Percentiles rank a stretch among this genome's conserved stretches.
phyloP scores from a whole-genome alignment of 129 eudicot genomes.

The Ambrosia trifida region DNA sequence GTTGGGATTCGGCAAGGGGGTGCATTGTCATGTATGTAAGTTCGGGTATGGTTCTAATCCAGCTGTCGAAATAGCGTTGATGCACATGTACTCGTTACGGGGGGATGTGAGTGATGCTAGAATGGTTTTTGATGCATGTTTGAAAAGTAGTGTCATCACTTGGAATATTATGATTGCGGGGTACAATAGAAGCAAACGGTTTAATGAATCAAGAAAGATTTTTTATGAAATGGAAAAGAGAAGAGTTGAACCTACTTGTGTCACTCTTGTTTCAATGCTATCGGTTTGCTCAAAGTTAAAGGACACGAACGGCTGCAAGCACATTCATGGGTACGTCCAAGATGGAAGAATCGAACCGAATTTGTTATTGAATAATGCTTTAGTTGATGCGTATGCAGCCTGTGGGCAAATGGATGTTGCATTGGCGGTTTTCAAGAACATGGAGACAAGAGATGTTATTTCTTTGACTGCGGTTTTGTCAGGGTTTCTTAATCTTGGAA shows the following conservation, averaged over 20 bases:
- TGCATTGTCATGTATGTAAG: constrained; percentile 53
- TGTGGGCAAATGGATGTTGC: constrained; percentile 47
- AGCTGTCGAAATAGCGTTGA: constrained; percentile 40
- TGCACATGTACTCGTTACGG: constrained; percentile 40
- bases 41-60: constrained; percentile 36
- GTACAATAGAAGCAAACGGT: constrained; percentile 41
- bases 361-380: constrained; percentile 44
- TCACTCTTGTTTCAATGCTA: constrained; percentile 50
- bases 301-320: constrained; percentile 32
- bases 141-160: constrained; percentile 31
- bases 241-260: constrained; percentile 37
- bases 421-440: constrained; percentile 32
- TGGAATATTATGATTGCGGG: constrained; percentile 59
- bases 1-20: constrained; percentile 26
- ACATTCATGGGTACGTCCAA: constrained; percentile 32
- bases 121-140: constrained; percentile 40
- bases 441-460: constrained; percentile 44
- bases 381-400: constrained; percentile 42
- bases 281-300: constrained; percentile 50
- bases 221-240: constrained; percentile 43
- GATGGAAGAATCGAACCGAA: constrained; percentile 32
- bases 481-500: constrained; percentile 44
- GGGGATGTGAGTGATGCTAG: constrained; percentile 39
- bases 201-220: constrained; percentile 37
- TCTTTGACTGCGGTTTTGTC: constrained; percentile 47